These are phyloP conservation scores for Rhodotorula mucilaginosa DNA, from an alignment of 1,284 basidiomycete species.

Conservation along the genomic window DNA sequence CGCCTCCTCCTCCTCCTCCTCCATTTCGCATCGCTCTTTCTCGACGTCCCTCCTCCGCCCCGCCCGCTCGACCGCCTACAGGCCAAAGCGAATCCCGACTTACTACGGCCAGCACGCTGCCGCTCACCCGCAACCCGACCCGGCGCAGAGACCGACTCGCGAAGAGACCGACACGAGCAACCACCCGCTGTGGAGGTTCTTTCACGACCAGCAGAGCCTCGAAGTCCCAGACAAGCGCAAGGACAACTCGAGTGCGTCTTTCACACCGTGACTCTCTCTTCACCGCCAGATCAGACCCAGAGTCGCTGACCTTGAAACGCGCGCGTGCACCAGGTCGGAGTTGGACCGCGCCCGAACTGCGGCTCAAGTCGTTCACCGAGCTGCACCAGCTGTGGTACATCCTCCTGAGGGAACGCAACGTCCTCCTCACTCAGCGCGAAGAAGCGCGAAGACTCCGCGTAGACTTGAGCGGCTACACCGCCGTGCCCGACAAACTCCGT, in stretches of 20 bases:
- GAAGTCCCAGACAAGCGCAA: slow-evolving; percentile 35
- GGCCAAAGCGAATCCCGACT: slow-evolving; percentile 43
- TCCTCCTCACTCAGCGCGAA: slow-evolving; percentile 79
- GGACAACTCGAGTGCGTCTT: slow-evolving; percentile 36
- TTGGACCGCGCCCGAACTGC: slow-evolving; percentile 79
- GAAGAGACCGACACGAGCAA: slow-evolving; percentile 27
- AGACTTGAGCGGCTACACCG: slow-evolving; percentile 28
- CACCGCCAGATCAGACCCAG: neutral
- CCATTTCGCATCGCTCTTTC: neutral
- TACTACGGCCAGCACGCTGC: slow-evolving; percentile 36
- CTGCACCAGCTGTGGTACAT: slow-evolving; percentile 92
- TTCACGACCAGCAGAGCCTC: slow-evolving; percentile 38
- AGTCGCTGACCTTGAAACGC: neutral
- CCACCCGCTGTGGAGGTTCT: slow-evolving; percentile 44
- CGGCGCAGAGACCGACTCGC: slow-evolving; percentile 18
- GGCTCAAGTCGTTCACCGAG: slow-evolving; percentile 85
- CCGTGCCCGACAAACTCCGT: slow-evolving; percentile 29
- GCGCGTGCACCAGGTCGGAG: slow-evolving; percentile 62
- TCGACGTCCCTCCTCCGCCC: neutral
- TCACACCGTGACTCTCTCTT: too few species aligned
- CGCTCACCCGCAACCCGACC: slow-evolving; percentile 1
- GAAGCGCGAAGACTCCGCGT: slow-evolving; percentile 66
- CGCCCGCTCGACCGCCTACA: slow-evolving; percentile 14
- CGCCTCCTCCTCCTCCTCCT: neutral
- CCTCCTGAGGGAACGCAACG: slow-evolving; percentile 77